Base-by-base conservation (phyloP, 2,329 filamentous ascomycete species). In the Exophiala sp. region DNA sequence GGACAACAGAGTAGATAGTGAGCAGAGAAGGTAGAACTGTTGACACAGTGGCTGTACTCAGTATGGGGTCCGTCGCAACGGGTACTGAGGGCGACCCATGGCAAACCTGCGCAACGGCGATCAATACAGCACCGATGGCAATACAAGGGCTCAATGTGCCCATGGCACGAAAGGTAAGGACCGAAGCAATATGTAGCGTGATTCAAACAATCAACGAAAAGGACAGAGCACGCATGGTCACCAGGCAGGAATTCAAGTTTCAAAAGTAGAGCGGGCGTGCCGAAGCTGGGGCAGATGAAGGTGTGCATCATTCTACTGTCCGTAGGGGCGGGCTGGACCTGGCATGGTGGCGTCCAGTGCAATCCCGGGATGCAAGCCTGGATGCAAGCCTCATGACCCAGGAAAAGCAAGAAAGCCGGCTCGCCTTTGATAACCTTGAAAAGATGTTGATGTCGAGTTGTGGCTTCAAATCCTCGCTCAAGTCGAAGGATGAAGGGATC, bases 31-130 rank as follows among this genome's bases (percentile, higher is more conserved):
- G 50, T 18, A 56, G 11, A 10, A 50, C 53, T 1, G 54, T 52
- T 21, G 54, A 21, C 4, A 54, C 32, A 2, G 54, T 57, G 13
- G 22, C 48, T 10, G 51, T 50, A 11, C 41, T 37, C 6, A 57
- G 30, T 27, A 57, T 54, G n/a, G 54, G 54, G 35, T 57, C 38
- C 10, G 54, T 57, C 9, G 54, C 54, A 34, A 57, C 19, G 9
- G 54, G 54, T 11, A 57, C 51, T 23, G 54, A 53, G 37, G 47
- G 37, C 19, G 40, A 27, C 13, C 51, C 54, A 40, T 46, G 45
- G 42, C 43, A 51, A 23, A 51, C 16, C 14, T n/a, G 48, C 13
- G 45, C 29, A 13, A 43, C 27, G 10, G 44, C 39, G 37, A 43
- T 6, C 14, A 39, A 39, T 11, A 57, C 27, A 24, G 35, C 46